Percentiles rank a stretch among this genome's conserved stretches.
phyloP scores from a whole-genome alignment of 1,284 basidiomycete genomes.

The Psilocybe mexicana region DNA sequence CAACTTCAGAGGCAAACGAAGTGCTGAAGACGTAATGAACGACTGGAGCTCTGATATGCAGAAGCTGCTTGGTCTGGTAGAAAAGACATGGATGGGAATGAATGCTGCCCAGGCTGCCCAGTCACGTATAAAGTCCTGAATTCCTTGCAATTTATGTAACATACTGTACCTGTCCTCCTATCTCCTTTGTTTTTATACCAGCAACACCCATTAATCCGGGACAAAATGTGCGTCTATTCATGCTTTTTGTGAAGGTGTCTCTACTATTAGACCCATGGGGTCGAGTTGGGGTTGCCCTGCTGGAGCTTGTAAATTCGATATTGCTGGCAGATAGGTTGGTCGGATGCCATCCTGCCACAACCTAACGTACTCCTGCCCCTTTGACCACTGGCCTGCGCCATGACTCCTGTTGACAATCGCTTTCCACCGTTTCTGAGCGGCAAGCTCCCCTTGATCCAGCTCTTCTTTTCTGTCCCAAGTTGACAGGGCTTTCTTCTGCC shows the following conservation, averaged over 20 bases:
- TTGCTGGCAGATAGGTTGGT: constrained; percentile 59
- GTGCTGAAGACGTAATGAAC: constrained; percentile 91
- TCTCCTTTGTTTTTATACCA: constrained; percentile 3
- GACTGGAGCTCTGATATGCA: constrained; percentile 97
- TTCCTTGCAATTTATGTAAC: constrained; percentile 16
- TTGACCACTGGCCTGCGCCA: constrained; percentile 56
- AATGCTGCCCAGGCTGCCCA: constrained; percentile 84
- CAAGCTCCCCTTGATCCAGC: constrained; percentile 56
- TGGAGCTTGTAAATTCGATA: neutral
- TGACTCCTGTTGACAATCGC: constrained; percentile 56
- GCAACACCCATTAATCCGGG: no score
- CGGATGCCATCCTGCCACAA: constrained; percentile 70
- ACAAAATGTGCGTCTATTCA: neutral
- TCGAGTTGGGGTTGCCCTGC: neutral
- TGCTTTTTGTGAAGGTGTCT: no score
- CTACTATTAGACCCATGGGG: neutral
- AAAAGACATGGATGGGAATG: constrained; percentile 91
- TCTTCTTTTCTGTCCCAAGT: constrained; percentile 58
- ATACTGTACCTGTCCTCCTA: constrained; percentile 17
- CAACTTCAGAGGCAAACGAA: constrained; percentile 78
- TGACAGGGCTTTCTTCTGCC: constrained; percentile 63
- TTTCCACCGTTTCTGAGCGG: constrained; percentile 75
- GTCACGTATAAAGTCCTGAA: constrained; percentile 56
- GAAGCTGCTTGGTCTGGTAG: constrained; percentile 78
- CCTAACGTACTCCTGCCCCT: constrained; percentile 67